A percentile compares a stretch with the other conserved stretches of the same genome.
These are phyloP conservation scores for Aureobasidium vineae DNA, from an alignment of 2,329 filamentous ascomycete species.

Conservation along the genomic window DNA sequence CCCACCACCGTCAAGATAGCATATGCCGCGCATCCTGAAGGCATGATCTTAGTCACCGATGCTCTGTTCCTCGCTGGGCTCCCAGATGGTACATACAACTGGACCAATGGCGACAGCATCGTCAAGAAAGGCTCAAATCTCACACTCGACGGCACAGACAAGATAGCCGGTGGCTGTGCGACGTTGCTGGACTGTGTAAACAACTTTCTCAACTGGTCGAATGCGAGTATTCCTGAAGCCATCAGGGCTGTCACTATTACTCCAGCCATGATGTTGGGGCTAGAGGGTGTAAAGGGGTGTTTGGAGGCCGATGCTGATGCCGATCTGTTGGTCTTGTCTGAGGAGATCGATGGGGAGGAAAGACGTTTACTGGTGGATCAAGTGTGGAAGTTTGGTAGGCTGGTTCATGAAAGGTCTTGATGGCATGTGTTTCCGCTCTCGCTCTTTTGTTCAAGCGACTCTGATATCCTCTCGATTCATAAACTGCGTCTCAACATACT, in stretches of 20 bases:
- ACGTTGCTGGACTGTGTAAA: conserved; percentile 76
- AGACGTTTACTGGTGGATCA: conserved; percentile 64
- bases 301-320: conserved; percentile 49
- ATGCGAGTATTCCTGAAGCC: conserved; percentile 64
- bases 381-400: conserved; percentile 74
- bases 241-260: conserved; percentile 72
- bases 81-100: conserved; percentile 79
- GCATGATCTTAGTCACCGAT: conserved; percentile 86
- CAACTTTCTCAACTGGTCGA: conserved; percentile 76
- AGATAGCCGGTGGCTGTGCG: conserved; percentile 62
- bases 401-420: conserved; percentile 44
- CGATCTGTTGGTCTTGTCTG: conserved; percentile 63
- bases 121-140: conserved; percentile 71
- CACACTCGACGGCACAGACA: conserved; percentile 73
- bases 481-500: too few species aligned
- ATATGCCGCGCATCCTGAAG: conserved; percentile 78
- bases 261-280: conserved; percentile 72
- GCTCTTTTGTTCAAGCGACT: background rate
- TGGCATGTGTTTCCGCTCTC: background rate
- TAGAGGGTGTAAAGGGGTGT: conserved; percentile 64
- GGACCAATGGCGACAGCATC: conserved; percentile 70
- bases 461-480: background rate
- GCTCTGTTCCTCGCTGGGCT: conserved; percentile 85
- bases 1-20: conserved; percentile 87
- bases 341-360: conserved; percentile 47